These are phyloP conservation scores for Lathyrus tuberosus DNA, from an alignment of 306 rosid genomes.

Conservation along the genomic window DNA sequence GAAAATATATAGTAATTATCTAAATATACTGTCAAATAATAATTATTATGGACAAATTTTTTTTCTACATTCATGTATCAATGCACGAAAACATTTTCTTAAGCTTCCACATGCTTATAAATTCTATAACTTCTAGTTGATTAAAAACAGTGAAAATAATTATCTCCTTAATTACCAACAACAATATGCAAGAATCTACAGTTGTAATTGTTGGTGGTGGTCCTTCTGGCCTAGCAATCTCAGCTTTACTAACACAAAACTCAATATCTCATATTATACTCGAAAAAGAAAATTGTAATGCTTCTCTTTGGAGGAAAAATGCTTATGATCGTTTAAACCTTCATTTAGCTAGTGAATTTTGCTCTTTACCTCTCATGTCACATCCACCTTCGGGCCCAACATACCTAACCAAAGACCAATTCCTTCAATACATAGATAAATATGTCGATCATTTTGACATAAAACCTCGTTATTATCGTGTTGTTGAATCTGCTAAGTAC, in stretches of 20 bases:
- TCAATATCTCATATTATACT: conserved; percentile 48
- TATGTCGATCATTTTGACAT: conserved; percentile 40
- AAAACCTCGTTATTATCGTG: conserved; percentile 36
- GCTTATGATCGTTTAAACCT: conserved; percentile 49
- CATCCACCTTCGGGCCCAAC: conserved; percentile 35
- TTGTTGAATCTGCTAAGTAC: conserved; percentile 36
- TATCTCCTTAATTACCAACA: neutral
- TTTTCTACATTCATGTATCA: neutral
- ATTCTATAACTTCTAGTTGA: neutral
- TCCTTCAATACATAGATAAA: conserved; percentile 43
- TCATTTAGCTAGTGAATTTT: conserved; percentile 52
- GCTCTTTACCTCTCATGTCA: conserved; percentile 40
- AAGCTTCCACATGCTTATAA: neutral
- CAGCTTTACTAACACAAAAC: conserved; percentile 41
- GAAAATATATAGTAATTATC: neutral
- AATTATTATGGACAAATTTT: neutral
- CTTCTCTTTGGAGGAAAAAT: conserved; percentile 58
- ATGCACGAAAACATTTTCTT: neutral
- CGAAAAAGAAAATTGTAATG: conserved; percentile 45
- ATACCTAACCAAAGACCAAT: conserved; percentile 39
- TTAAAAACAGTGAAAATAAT: neutral
- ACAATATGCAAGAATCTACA: conserved; percentile 27
- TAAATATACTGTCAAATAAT: neutral
- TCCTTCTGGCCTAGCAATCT: conserved; percentile 55
- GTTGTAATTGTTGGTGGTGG: conserved; percentile 53